These are phyloP conservation scores for Tetracentron sinense DNA, from an alignment of 164 flowering plant genomes.

Conservation along the genomic window DNA sequence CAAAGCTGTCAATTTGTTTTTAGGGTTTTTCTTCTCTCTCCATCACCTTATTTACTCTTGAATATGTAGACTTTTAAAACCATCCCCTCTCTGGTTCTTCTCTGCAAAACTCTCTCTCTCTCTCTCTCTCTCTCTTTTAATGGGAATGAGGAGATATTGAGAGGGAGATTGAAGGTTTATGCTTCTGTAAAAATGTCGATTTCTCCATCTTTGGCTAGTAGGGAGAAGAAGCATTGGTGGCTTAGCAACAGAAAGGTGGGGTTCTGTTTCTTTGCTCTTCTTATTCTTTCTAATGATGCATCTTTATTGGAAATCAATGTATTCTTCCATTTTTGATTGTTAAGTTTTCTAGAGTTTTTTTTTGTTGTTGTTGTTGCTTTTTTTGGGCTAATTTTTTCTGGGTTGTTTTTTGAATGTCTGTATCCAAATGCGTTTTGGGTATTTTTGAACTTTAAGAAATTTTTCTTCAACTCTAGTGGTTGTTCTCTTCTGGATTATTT, in stretches of 20 bases:
- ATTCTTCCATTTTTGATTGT: no score
- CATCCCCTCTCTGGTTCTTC: background rate
- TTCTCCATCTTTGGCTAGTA: slow-evolving; percentile 41
- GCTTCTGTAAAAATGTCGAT: slow-evolving; percentile 34
- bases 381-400: no score
- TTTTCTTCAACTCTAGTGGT: no score
- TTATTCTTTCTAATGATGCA: background rate
- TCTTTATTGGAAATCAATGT: no score
- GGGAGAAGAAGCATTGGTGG: slow-evolving; percentile 95
- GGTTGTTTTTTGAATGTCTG: no score
- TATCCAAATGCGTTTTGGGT: no score
- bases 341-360: background rate
- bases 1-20: slow-evolving; percentile 59
- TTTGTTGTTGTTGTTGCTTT: background rate
- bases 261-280: background rate
- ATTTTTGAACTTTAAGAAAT: no score
- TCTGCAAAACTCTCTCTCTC: background rate
- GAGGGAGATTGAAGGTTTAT: slow-evolving; percentile 14
- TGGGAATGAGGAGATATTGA: slow-evolving; percentile 1
- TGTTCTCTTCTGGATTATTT: no score
- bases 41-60: background rate
- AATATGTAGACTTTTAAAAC: background rate
- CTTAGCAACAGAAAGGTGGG: slow-evolving; percentile 72
- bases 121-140: slow-evolving; percentile 4
- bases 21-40: slow-evolving; percentile 2